phyloP scores from a whole-genome alignment of 202 grass and related monocot genomes.

The Cymbopogon flexuosus region DNA sequence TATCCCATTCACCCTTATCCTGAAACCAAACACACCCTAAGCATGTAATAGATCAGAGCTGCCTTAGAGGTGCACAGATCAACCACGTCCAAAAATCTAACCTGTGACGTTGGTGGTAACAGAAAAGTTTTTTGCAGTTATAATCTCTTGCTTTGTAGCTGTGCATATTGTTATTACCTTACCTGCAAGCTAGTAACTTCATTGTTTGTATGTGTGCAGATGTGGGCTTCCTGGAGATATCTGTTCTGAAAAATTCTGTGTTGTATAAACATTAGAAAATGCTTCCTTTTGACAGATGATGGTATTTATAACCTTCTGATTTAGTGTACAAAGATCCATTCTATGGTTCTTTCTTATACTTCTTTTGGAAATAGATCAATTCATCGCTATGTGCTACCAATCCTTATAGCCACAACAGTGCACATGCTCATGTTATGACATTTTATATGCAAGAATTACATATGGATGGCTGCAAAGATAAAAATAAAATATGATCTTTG shows the following conservation, averaged over 20 bases:
- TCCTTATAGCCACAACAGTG: constrained; percentile 25
- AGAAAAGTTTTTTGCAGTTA: neutral
- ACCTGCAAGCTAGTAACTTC: constrained; percentile 9
- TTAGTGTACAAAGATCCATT: constrained; percentile 59
- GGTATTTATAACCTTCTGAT: constrained; percentile 57
- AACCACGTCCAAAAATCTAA: too few relatives aligned
- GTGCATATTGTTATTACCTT: constrained; percentile 7
- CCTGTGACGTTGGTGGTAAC: constrained; percentile 59
- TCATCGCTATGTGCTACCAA: constrained; percentile 34
- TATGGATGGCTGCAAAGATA: constrained; percentile 70
- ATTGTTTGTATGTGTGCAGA: constrained; percentile 45
- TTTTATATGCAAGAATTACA: constrained; percentile 53
- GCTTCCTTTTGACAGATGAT: constrained; percentile 57
- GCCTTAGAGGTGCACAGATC: too few relatives aligned
- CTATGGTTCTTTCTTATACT: constrained; percentile 69
- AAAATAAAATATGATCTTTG: neutral
- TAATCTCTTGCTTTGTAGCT: constrained; percentile 2
- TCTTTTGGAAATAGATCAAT: constrained; percentile 60
- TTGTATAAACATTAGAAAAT: constrained; percentile 81
- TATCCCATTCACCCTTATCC: too few relatives aligned
- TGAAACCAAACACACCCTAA: too few relatives aligned
- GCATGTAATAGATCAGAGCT: too few relatives aligned
- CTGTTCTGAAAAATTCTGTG: constrained; percentile 48
- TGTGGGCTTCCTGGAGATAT: constrained; percentile 48
- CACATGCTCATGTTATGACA: constrained; percentile 45